Conservation (phyloP, 495 filamentous ascomycete species). For the Trypethelium eluteriae region DNA sequence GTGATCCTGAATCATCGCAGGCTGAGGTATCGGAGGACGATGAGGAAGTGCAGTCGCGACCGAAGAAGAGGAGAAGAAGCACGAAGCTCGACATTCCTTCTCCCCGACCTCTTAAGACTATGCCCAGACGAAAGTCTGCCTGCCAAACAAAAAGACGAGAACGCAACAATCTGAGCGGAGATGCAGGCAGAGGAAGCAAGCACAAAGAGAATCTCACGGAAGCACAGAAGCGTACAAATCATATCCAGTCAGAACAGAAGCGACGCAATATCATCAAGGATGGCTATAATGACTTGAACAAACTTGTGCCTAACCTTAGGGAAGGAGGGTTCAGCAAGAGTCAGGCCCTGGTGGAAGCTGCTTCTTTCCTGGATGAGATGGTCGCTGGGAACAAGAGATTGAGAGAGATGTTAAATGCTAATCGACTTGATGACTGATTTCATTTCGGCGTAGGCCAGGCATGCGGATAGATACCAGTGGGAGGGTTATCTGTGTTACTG, state of each 20-base stretch:
- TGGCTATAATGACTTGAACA: slow-evolving; percentile 64
- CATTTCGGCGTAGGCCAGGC: background rate
- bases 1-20: background rate
- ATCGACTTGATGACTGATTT: slow-evolving; percentile 7
- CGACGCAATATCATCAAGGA: slow-evolving; percentile 69
- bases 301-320: slow-evolving; percentile 62
- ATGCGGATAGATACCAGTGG: background rate
- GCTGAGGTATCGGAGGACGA: slow-evolving; percentile 1
- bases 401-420: slow-evolving; percentile 21
- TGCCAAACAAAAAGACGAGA: background rate
- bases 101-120: slow-evolving; percentile 3
- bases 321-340: slow-evolving; percentile 72
- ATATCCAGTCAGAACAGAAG: slow-evolving; percentile 84
- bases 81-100: slow-evolving; percentile 4
- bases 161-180: background rate
- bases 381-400: slow-evolving; percentile 55
- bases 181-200: slow-evolving; percentile 4
- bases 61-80: slow-evolving; percentile 3
- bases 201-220: slow-evolving; percentile 69
- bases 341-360: slow-evolving; percentile 60
- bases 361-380: slow-evolving; percentile 67
- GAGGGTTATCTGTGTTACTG: background rate
- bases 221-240: slow-evolving; percentile 77
- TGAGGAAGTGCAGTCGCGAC: slow-evolving; percentile 1
- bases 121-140: background rate